Evolutionary conservation across 2,329 filamentous ascomycete species (phyloP).

Genomic region (Rachicladosporium sp.): DNA sequence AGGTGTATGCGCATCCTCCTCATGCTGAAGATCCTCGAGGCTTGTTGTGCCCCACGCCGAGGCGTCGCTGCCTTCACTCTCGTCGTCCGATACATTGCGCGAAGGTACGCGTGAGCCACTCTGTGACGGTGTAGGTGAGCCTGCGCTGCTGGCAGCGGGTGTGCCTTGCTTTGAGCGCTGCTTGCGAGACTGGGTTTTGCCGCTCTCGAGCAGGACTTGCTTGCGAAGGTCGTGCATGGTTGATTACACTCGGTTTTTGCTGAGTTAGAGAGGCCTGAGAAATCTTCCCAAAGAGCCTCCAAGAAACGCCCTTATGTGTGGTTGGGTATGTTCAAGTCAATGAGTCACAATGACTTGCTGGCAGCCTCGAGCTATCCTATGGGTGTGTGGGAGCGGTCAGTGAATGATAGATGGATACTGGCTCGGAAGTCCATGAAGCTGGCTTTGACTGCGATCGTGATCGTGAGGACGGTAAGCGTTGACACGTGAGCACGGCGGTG

Average conservation of each 20-base stretch:
- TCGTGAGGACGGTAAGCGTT: no score
- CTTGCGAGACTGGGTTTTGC: conserved; percentile 61
- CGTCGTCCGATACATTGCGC: conserved; percentile 51
- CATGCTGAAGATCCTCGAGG: conserved; percentile 51
- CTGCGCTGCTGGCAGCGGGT: conserved; percentile 45
- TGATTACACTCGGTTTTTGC: neutral
- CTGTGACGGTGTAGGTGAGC: conserved; percentile 46
- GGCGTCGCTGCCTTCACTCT: conserved; percentile 35
- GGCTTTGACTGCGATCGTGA: no score
- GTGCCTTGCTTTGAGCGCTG: conserved; percentile 46
- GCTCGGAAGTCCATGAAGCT: neutral
- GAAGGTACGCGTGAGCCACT: conserved; percentile 48
- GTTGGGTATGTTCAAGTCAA: neutral
- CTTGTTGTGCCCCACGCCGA: conserved; percentile 50
- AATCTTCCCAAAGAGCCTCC: neutral
- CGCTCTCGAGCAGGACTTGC: conserved; percentile 58
- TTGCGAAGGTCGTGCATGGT: conserved; percentile 39
- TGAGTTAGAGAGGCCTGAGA: neutral
- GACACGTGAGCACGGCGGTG: no score
- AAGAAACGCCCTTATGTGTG: neutral
- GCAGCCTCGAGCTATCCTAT: conserved; percentile 1
- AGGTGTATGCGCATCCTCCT: conserved; percentile 38
- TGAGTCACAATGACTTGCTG: neutral
- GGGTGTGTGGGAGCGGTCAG: conserved; percentile 5
- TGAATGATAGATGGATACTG: conserved; percentile 4